A percentile compares a stretch with the other conserved stretches of the same genome.
phyloP scores from a whole-genome alignment of 108 stramenopile species.

The Conticribra guillardii region DNA sequence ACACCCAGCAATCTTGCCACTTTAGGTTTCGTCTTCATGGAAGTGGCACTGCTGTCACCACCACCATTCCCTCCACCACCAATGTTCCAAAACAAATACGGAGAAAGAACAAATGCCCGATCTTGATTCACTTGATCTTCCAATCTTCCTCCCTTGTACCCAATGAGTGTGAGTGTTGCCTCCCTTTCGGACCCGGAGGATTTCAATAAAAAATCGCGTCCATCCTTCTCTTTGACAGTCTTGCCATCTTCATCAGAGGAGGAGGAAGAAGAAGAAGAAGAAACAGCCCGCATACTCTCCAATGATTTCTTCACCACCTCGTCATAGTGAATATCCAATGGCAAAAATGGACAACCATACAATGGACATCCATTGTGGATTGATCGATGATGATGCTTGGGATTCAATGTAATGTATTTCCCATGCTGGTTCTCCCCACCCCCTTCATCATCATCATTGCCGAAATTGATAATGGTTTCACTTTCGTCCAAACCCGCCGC shows the following conservation, averaged over 20 bases:
- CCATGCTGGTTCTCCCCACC: conserved; percentile 1
- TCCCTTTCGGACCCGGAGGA: conserved; percentile 48
- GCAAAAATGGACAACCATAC: conserved; percentile 72
- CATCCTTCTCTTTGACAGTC: conserved; percentile 1
- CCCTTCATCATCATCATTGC: not conserved
- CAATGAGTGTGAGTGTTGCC: conserved; percentile 62
- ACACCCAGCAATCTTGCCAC: conserved; percentile 66
- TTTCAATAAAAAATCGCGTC: conserved; percentile 16
- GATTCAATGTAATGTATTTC: conserved; percentile 31
- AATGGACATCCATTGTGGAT: conserved; percentile 39
- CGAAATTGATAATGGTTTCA: conserved; percentile 24
- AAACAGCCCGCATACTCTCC: no score
- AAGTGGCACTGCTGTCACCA: no score
- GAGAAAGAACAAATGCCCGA: conserved; percentile 55
- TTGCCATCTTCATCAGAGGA: conserved; percentile 48
- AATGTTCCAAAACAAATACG: conserved; percentile 35
- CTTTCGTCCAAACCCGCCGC: conserved; percentile 45
- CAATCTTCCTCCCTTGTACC: conserved; percentile 63
- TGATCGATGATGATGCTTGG: conserved; percentile 35
- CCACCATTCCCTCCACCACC: no score
- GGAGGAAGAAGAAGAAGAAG: no score
- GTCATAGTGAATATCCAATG: conserved; percentile 69
- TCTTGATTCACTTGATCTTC: conserved; percentile 72
- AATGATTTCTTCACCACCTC: conserved; percentile 51
- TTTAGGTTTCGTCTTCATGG: not conserved